A percentile compares a stretch with the other conserved stretches of the same genome.
Evolutionary conservation across 805 yeast species (phyloP).

Genomic region (Yarrowia sp.): DNA sequence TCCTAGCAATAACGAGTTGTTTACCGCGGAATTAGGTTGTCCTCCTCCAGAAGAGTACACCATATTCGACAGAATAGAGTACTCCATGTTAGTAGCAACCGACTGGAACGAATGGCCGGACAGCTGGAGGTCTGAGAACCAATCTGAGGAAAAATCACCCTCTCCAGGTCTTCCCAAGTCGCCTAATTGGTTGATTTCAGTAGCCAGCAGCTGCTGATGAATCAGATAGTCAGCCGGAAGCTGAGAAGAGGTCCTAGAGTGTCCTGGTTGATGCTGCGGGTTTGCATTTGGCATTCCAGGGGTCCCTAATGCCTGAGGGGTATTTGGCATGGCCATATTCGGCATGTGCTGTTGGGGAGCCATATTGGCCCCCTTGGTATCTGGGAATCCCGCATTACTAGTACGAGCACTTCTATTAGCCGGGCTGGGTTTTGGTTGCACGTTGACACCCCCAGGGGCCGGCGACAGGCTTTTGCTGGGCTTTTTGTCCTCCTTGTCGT

Average conservation of each 20-base stretch:
- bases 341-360: slow-evolving; percentile 7
- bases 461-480: slow-evolving; percentile 9
- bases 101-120: slow-evolving; percentile 46
- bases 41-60: slow-evolving; percentile 39
- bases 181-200: slow-evolving; percentile 35
- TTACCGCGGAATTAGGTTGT: slow-evolving; percentile 18
- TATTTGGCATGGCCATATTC: neutral
- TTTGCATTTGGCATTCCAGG: neutral
- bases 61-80: slow-evolving; percentile 49
- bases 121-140: slow-evolving; percentile 37
- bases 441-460: neutral
- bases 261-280: neutral
- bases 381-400: neutral
- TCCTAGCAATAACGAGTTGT: slow-evolving; percentile 23
- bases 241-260: slow-evolving; percentile 4
- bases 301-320: slow-evolving; percentile 7
- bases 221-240: slow-evolving; percentile 23
- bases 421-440: slow-evolving; percentile 16
- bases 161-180: slow-evolving; percentile 27
- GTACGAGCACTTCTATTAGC: neutral
- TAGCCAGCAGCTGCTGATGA: slow-evolving; percentile 36
- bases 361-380: neutral
- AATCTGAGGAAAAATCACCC: slow-evolving; percentile 28
- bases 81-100: slow-evolving; percentile 51
- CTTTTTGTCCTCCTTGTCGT: slow-evolving; percentile 52